Base-by-base conservation (phyloP, 78 protist genomes). In the Dictyostelium purpureum region DNA sequence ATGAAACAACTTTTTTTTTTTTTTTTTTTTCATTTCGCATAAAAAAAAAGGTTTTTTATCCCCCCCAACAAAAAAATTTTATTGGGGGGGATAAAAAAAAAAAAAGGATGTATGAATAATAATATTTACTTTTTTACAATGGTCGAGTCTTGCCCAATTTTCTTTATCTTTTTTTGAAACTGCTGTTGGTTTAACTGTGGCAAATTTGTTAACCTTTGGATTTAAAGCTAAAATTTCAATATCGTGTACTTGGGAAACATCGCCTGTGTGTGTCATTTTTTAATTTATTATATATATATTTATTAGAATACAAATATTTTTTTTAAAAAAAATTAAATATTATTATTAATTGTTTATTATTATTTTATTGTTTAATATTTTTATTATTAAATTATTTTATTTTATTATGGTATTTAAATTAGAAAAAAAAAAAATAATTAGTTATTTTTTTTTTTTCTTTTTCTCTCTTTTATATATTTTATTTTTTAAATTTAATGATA, bases 171-270 rank as follows among this genome's bases (percentile, higher is more conserved):
- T 85, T 66, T 85, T 85, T 37, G 77, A 61, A 21, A 85, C 79
- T 18, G 52, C 80, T 33, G 91, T 85, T 73, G 91, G 91, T 56
- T 73, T 85, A 33, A 85, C 70, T 19, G 91, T 85, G 1, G 91
- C 91, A 57, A 42, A 47, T 38, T 85, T 85, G 21, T 85, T 54
- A 26, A 85, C 91, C n/a, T 80, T 73, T 51, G 91, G 91, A 73
- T 85, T 70, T 38, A 85, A 59, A 19, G 74, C 73, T 59, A 85
- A 45, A 59, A 85, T 85, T 35, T 85, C 91, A 45, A 85, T 85
- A 85, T 85, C 91, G 49, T 85, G 77, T 18, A 85, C 91, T 59
- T 65, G 74, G 40, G 91, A 85, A 26, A 85, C 82, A 85, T 85
- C 91, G 14, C 81, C 82, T 33, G 42, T 24, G 56, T 56, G 56